Conservation (phyloP, 345 rosid species). For the Bretschneidera sinensis region DNA sequence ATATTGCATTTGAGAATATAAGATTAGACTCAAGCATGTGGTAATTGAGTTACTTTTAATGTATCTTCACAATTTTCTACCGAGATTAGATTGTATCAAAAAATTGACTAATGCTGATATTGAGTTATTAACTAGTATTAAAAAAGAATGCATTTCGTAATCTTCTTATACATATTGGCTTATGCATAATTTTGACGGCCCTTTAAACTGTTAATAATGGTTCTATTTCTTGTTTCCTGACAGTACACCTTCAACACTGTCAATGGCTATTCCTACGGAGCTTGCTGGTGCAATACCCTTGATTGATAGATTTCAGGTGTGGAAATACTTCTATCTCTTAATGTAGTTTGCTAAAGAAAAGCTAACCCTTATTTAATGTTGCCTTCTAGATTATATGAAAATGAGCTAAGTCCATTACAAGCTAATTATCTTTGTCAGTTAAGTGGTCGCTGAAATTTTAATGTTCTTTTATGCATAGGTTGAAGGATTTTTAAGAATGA, state of each 20-base stretch:
- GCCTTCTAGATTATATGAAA: background rate
- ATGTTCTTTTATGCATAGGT: conserved; percentile 39
- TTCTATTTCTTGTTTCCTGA: conserved; percentile 7
- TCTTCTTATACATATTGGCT: no score
- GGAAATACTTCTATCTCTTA: conserved; percentile 1
- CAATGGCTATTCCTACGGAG: conserved; percentile 72
- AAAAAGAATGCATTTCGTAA: no score
- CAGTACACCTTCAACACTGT: conserved; percentile 48
- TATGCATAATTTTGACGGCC: background rate
- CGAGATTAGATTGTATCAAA: no score
- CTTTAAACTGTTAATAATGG: background rate
- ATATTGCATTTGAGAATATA: background rate
- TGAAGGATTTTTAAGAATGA: conserved; percentile 81
- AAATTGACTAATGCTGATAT: no score
- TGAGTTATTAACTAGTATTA: no score
- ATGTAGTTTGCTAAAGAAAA: background rate
- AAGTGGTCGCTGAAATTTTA: conserved; percentile 1
- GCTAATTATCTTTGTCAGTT: background rate
- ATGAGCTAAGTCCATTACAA: background rate
- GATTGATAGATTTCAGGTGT: conserved; percentile 88
- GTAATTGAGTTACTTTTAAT: background rate
- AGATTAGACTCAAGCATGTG: no score
- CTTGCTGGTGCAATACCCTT: conserved; percentile 94
- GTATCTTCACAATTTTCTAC: no score
- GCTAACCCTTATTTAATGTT: background rate